phyloP scores from a whole-genome alignment of 2,329 filamentous ascomycete species.

The Beauveria caledonica region DNA sequence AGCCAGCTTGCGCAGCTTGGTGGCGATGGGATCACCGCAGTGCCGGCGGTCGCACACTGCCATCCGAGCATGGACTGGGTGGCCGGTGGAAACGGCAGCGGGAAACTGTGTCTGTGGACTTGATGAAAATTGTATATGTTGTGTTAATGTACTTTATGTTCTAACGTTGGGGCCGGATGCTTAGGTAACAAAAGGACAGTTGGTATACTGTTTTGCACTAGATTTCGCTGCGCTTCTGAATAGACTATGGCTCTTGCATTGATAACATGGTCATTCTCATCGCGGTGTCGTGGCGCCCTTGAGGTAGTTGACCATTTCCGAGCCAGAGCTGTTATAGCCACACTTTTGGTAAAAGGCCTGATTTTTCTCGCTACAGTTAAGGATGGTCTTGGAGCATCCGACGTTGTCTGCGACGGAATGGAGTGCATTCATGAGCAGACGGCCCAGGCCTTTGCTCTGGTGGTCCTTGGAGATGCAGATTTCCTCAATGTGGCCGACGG shows the following conservation, averaged over 20 bases:
- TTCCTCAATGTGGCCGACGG: constrained; percentile 76
- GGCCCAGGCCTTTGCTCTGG: constrained; percentile 71
- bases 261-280: neutral
- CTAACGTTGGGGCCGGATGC: neutral
- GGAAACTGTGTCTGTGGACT: constrained; percentile 88
- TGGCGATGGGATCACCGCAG: constrained; percentile 85
- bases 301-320: constrained; percentile 12
- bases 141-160: constrained; percentile 1
- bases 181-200: neutral
- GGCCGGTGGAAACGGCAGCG: constrained; percentile 81
- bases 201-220: neutral
- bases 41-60: constrained; percentile 86
- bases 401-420: constrained; percentile 64
- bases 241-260: neutral
- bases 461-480: constrained; percentile 72
- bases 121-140: constrained; percentile 27
- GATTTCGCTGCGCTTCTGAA: neutral
- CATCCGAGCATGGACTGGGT: constrained; percentile 88
- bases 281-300: neutral
- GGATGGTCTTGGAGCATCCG: constrained; percentile 70
- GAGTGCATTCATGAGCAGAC: constrained; percentile 68
- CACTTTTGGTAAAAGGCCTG: constrained; percentile 61
- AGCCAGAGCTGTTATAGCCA: constrained; percentile 15
- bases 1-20: constrained; percentile 83
- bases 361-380: constrained; percentile 72